Conservation (phyloP, 1,284 basidiomycete species). For the Cutaneotrichosporon dermatis region DNA sequence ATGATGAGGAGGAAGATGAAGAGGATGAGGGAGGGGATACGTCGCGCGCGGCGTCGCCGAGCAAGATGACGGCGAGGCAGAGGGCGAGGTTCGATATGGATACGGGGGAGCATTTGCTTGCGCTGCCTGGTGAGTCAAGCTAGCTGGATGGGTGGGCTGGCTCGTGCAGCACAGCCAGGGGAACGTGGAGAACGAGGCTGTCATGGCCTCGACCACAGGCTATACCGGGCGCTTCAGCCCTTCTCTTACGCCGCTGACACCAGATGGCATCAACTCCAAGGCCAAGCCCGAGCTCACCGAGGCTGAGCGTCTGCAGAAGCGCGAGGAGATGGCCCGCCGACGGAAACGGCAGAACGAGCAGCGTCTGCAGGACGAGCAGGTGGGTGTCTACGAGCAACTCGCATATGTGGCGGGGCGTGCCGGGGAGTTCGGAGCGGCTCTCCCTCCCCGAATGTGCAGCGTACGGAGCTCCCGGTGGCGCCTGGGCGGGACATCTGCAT, state of each 20-base stretch:
- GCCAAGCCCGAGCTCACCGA: constrained; percentile 65
- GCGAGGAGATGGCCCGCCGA: constrained; percentile 80
- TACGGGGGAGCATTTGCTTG: constrained; percentile 24
- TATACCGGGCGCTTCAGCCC: no score
- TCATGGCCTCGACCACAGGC: no score
- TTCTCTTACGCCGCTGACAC: no score
- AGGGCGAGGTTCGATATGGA: constrained; percentile 18
- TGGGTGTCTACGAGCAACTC: constrained; percentile 36
- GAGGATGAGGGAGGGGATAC: constrained; percentile 10
- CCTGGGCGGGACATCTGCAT: neutral
- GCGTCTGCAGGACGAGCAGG: constrained; percentile 89
- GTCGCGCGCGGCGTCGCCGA: constrained; percentile 19
- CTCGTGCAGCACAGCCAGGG: no score
- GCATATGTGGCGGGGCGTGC: no score
- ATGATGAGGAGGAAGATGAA: neutral
- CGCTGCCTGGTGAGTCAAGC: constrained; percentile 31
- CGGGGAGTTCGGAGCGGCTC: no score
- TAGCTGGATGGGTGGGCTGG: neutral
- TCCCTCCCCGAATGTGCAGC: no score
- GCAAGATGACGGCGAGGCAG: constrained; percentile 38
- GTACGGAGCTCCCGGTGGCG: no score
- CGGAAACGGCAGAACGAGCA: constrained; percentile 81
- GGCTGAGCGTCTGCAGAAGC: constrained; percentile 69
- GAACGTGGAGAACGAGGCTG: no score
- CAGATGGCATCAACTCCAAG: constrained; percentile 57